These are phyloP conservation scores for Elaphomyces granulatus DNA, from an alignment of 495 filamentous ascomycete species.

Conservation along the genomic window DNA sequence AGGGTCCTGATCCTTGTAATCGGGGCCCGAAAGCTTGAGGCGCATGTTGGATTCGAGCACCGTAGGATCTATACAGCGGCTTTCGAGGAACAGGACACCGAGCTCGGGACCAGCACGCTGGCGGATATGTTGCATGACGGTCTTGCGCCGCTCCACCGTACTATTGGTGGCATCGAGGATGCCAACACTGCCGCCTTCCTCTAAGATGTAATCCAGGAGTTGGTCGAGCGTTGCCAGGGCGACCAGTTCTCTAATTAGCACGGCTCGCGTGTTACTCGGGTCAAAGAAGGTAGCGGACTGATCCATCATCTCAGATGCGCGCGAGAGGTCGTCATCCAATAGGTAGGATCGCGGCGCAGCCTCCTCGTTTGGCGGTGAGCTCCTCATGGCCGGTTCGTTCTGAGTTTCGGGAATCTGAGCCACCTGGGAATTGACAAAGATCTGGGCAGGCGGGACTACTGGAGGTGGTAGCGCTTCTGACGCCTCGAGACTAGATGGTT, in stretches of 20 bases:
- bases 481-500: conserved; percentile 7
- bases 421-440: conserved; percentile 35
- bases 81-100: conserved; percentile 87
- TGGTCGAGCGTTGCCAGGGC: conserved; percentile 89
- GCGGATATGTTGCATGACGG: conserved; percentile 70
- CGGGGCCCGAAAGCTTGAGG: conserved; percentile 88
- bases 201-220: conserved; percentile 71
- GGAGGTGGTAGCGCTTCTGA: conserved; percentile 21
- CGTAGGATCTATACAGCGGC: conserved; percentile 66
- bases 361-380: not conserved
- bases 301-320: conserved; percentile 45
- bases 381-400: conserved; percentile 12
- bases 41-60: conserved; percentile 95
- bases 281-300: conserved; percentile 94
- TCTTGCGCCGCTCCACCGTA: conserved; percentile 69
- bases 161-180: conserved; percentile 97
- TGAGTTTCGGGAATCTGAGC: conserved; percentile 18
- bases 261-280: conserved; percentile 68
- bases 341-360: not conserved
- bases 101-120: conserved; percentile 70
- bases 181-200: conserved; percentile 78
- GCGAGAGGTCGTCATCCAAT: conserved; percentile 13
- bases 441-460: conserved; percentile 27
- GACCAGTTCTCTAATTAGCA: conserved; percentile 75
- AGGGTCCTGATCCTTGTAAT: conserved; percentile 90